phyloP scores from a whole-genome alignment of 495 filamentous ascomycete genomes.

The Tirmania nivea region DNA sequence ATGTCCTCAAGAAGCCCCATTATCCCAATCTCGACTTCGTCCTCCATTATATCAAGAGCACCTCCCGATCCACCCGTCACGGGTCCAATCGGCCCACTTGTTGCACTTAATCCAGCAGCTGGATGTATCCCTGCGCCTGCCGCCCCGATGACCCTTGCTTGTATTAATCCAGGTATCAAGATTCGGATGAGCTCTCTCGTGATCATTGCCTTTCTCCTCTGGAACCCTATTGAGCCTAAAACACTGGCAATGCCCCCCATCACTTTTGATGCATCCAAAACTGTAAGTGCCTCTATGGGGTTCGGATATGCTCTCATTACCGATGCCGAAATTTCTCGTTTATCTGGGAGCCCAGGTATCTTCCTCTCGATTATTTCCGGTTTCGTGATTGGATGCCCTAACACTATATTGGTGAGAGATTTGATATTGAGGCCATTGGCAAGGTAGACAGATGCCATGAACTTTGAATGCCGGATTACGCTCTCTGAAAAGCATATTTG shows the following conservation, averaged over 20 bases:
- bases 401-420: conserved; percentile 45
- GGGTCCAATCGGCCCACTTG: conserved; percentile 7
- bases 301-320: conserved; percentile 18
- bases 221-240: conserved; percentile 48
- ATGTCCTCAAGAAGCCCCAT: conserved; percentile 34
- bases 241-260: conserved; percentile 73
- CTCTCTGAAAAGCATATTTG: conserved; percentile 63
- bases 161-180: conserved; percentile 65
- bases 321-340: conserved; percentile 19
- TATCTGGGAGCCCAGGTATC: conserved; percentile 17
- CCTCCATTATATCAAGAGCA: conserved; percentile 47
- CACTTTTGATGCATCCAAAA: conserved; percentile 26
- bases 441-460: conserved; percentile 48
- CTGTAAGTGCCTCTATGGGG: conserved; percentile 22
- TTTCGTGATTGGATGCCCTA: conserved; percentile 27
- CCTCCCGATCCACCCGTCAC: conserved; percentile 6
- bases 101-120: conserved; percentile 38
- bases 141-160: conserved; percentile 76
- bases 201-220: conserved; percentile 72
- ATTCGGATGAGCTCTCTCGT: conserved; percentile 64
- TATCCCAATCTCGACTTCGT: conserved; percentile 55
- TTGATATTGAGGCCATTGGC: conserved; percentile 47
- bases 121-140: conserved; percentile 91
- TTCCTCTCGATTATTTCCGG: conserved; percentile 14
- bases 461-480: conserved; percentile 53